A percentile compares a stretch with the other conserved stretches of the same genome.
These are phyloP conservation scores for Neltuma alba DNA, from an alignment of 306 rosid species.

Conservation along the genomic window DNA sequence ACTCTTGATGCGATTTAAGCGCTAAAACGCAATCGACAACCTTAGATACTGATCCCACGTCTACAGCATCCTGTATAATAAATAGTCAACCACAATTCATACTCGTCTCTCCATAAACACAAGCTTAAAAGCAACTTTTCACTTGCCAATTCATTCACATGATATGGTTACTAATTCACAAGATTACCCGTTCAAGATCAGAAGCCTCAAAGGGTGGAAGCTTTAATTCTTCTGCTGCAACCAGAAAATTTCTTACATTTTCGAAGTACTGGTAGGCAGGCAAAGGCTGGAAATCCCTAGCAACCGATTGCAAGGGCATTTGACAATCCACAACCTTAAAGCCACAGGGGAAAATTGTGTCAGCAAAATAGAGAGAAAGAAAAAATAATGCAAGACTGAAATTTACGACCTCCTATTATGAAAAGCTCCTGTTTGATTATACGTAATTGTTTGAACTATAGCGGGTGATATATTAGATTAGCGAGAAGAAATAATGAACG, in stretches of 20 bases:
- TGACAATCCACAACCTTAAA: conserved; percentile 84
- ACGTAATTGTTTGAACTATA: background rate
- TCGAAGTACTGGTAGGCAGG: conserved; percentile 97
- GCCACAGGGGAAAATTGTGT: conserved; percentile 9
- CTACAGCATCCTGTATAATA: conserved; percentile 71
- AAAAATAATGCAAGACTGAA: background rate
- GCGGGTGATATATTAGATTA: background rate
- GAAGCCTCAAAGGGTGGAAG: conserved; percentile 93
- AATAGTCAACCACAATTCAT: conserved; percentile 25
- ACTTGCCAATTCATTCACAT: background rate
- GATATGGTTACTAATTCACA: background rate
- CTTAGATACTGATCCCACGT: conserved; percentile 68
- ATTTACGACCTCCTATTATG: background rate
- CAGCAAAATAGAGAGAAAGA: background rate
- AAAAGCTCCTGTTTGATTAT: background rate
- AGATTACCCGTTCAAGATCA: conserved; percentile 82
- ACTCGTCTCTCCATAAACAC: conserved; percentile 6
- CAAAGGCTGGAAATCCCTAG: conserved; percentile 77
- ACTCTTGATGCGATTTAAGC: conserved; percentile 72
- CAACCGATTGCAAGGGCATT: conserved; percentile 49
- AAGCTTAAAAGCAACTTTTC: background rate
- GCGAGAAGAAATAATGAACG: background rate
- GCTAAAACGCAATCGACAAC: conserved; percentile 87
- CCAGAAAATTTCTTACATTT: conserved; percentile 86
- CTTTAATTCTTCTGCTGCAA: conserved; percentile 70